Evolutionary conservation across 2,329 filamentous ascomycete species (phyloP).

Genomic region (Colletotrichum graminicola): DNA sequence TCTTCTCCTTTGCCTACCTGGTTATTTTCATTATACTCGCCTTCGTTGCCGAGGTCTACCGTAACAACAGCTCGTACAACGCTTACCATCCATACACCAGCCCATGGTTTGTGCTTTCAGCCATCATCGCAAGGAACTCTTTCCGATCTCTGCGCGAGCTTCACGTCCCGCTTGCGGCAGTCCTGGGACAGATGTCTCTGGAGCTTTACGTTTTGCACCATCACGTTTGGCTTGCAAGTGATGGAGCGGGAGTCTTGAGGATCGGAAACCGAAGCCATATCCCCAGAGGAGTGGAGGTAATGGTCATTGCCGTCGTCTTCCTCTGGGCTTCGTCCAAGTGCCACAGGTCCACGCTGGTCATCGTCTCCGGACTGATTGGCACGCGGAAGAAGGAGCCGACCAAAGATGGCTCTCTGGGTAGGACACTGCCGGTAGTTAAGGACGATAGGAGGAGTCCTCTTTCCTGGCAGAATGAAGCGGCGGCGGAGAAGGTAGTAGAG

Average conservation of each 20-base stretch:
- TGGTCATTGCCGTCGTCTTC: slow-evolving; percentile 47
- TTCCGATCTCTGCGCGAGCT: slow-evolving; percentile 55
- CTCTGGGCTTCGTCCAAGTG: slow-evolving; percentile 35
- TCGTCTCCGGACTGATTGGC: slow-evolving; percentile 25
- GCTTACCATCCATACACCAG: slow-evolving; percentile 41
- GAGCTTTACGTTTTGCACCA: slow-evolving; percentile 69
- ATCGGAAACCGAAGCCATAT: slow-evolving; percentile 32
- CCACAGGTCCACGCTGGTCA: slow-evolving; percentile 26
- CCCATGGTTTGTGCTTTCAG: slow-evolving; percentile 54
- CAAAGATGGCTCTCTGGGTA: slow-evolving; percentile 19
- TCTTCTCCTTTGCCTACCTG: slow-evolving; percentile 34
- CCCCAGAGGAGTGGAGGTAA: slow-evolving; percentile 39
- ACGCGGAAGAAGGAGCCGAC: slow-evolving; percentile 8
- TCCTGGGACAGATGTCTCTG: slow-evolving; percentile 64
- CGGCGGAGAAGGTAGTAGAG: slow-evolving; percentile 11
- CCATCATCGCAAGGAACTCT: slow-evolving; percentile 62
- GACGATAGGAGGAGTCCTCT: slow-evolving; percentile 33
- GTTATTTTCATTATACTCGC: slow-evolving; percentile 37
- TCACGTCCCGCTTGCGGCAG: slow-evolving; percentile 61
- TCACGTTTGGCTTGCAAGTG: slow-evolving; percentile 69
- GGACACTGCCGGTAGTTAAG: slow-evolving; percentile 25
- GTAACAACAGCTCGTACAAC: slow-evolving; percentile 30
- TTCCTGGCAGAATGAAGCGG: slow-evolving; percentile 25
- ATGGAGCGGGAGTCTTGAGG: slow-evolving; percentile 63
- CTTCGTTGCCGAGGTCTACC: slow-evolving; percentile 24